Percentiles rank a stretch among this genome's conserved stretches.
Evolutionary conservation across 2,329 filamentous ascomycete species (phyloP).

Genomic region (Colletotrichum gigasporum): DNA sequence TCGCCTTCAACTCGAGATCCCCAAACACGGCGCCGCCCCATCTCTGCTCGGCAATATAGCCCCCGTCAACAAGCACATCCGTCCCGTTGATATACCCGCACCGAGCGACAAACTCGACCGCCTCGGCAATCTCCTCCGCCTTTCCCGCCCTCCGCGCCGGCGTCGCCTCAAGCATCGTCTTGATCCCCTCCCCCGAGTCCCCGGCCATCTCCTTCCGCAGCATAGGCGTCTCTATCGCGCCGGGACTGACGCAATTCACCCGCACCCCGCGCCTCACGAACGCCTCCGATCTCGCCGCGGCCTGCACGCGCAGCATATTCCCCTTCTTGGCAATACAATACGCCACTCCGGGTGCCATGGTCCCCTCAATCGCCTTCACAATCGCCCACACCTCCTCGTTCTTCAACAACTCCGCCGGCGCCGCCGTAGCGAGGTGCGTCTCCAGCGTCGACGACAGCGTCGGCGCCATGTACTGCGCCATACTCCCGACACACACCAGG

Average conservation of each 20-base stretch:
- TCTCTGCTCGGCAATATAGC: background rate
- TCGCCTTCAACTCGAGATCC: too few relatives aligned
- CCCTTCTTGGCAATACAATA: conserved; percentile 11
- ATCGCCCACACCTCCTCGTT: background rate
- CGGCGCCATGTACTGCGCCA: conserved; percentile 1
- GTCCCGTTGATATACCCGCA: conserved; percentile 12
- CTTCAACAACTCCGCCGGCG: background rate
- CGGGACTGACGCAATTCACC: conserved; percentile 11
- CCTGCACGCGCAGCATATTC: background rate
- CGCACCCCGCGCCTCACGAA: background rate
- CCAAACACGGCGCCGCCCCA: too few relatives aligned
- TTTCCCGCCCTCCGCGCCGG: conserved; percentile 9
- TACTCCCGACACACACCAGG: conserved; percentile 5
- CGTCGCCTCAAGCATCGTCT: conserved; percentile 1
- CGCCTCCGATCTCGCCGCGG: background rate
- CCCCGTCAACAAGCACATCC: conserved; percentile 4
- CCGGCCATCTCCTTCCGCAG: conserved; percentile 2
- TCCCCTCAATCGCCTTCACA: background rate
- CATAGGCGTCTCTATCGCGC: conserved; percentile 15
- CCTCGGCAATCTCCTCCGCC: conserved; percentile 14
- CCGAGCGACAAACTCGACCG: background rate
- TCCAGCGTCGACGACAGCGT: background rate
- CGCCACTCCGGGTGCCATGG: too few relatives aligned
- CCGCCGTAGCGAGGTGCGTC: background rate
- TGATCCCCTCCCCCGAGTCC: background rate